Percentiles rank a stretch among this genome's conserved stretches.
These are phyloP conservation scores for Leucocoprinus leucothites DNA, from an alignment of 768 basidiomycete species.

Conservation along the genomic window DNA sequence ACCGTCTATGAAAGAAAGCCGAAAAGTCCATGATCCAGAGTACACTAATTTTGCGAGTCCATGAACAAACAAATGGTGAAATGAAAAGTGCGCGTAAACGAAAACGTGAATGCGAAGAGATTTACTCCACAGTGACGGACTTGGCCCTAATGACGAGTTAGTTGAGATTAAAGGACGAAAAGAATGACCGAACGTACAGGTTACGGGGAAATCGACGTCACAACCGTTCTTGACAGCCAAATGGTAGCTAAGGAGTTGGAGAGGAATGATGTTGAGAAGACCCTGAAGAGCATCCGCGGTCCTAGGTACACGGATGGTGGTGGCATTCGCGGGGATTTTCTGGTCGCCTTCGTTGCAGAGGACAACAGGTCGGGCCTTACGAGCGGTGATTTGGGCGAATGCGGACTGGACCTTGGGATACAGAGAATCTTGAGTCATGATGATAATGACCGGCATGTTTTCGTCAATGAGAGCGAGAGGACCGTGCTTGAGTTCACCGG, in stretches of 20 bases:
- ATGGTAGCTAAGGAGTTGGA: conserved; percentile 96
- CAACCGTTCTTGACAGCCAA: conserved; percentile 93
- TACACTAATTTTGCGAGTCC: conserved; percentile 1
- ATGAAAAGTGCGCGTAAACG: not conserved
- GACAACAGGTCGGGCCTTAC: conserved; percentile 93
- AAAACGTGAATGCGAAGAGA: not conserved
- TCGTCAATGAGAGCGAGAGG: conserved; percentile 97
- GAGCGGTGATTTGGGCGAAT: conserved; percentile 94
- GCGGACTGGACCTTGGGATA: conserved; percentile 99
- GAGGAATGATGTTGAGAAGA: conserved; percentile 91
- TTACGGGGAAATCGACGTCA: conserved; percentile 99
- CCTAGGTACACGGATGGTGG: conserved; percentile 92
- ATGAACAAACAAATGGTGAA: not conserved
- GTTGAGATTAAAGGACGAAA: conserved; percentile 5
- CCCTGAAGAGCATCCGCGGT: conserved; percentile 96
- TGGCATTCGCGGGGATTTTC: conserved; percentile 65
- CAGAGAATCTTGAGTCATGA: conserved; percentile 98
- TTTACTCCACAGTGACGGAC: conserved; percentile 72
- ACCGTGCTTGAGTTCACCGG: conserved; percentile 98
- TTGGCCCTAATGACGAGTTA: conserved; percentile 51
- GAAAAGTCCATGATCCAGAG: conserved; percentile 5
- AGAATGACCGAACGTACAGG: conserved; percentile 64
- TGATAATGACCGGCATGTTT: conserved; percentile 97
- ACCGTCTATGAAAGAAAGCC: conserved; percentile 1
- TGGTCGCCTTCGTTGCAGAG: conserved; percentile 93